Base-by-base conservation (phyloP, 2,329 filamentous ascomycete genomes). In the Aspergillus aculeatinus region DNA sequence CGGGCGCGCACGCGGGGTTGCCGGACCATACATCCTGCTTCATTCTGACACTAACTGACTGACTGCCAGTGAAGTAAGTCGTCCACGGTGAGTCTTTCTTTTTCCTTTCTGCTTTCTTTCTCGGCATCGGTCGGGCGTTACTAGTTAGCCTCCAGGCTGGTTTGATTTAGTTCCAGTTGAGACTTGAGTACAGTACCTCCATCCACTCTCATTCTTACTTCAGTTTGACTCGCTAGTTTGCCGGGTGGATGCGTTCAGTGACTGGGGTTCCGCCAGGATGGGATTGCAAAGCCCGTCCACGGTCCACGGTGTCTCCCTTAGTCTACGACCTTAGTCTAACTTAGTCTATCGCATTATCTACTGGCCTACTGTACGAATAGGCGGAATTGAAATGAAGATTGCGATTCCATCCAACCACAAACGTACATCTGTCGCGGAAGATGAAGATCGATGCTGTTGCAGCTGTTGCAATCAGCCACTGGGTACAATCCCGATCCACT, bases 161-260 rank as follows among this genome's bases (percentile, higher is more conserved):
- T 10, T 29, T 29, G 9, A 9, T 29, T 29, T 9, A 6, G 27
- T 27, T 27, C 25, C 25, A 27, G 25, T 7, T 27, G 25, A 27
- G 27, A 9, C 12, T 35, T 35, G 2, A 33, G 31, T 33, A 23
- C 21, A 23, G 23, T 23, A 23, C 23, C 23, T 23, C 23, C 23
- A 23, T 23, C 23, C 33, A 35, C 14, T 35, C 14, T 12, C 33
- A 16, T 35, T 35, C 14, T 31, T 55, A 47, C 53, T 53, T 35
- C 27, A 35, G 35, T 44, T 29, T 42, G 35, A 53, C 51, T 53
- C 51, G 51, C 51, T 55, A 48, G 53, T 44, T 44, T 9, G 16
- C 39, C 53, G 53, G 53, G 48, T 48, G 52, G 42, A 55, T 55
- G 52, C 52, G 52, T 48, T 47, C 33, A n/a, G 39, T 42, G 39